Base-by-base conservation (phyloP, 108 stramenopile genomes). In the Pseudonitzschia multiseries region DNA sequence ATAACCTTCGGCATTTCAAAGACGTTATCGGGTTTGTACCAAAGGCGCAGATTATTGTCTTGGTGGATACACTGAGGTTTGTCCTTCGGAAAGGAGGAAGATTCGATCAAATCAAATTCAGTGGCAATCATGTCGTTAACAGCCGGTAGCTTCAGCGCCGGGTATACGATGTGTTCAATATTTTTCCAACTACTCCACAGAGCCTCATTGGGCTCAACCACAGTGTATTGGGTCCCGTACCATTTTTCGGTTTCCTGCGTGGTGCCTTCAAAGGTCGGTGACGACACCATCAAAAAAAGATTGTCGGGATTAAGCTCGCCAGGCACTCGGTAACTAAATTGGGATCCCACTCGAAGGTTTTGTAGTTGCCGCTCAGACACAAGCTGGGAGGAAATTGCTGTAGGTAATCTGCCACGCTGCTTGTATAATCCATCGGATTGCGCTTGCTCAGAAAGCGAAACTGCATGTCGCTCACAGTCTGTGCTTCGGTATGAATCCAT, bases 1-100 rank as follows among this genome's bases (percentile, higher is more conserved):
- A 86, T 87, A 14, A 87, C 86, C 79, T 91, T 94, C 22, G 93
- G 93, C 83, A 89, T 89, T 28, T 78, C 54, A 81, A 91, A 94
- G 9, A 76, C 69, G 22, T 76, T 83, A 69, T 94, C 90, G 15
- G 83, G 80, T 73, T 87, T 89, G 84, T 90, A 86, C 90, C 90
- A 94, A 17, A 88, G 41, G 12, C 81, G 74, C 31, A 65, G 61
- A 15, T 31, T 62, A n/a, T 36, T 13, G 28, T 69, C 69, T 60
- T 83, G 57, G 29, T 50, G 22, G 9, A 83, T 32, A 29, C 74
- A 73, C 21, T 51, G 65, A 13, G 71, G 75, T 54, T 77, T 56
- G 20, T 76, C 66, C 33, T 71, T 65, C 0, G 65, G 79, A 12
- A 44, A 31, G 21, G 36, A 73, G 72, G 84, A 42, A 68, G 83